These are phyloP conservation scores for Usnea hakonensis DNA, from an alignment of 495 filamentous ascomycete genomes.

Conservation along the genomic window DNA sequence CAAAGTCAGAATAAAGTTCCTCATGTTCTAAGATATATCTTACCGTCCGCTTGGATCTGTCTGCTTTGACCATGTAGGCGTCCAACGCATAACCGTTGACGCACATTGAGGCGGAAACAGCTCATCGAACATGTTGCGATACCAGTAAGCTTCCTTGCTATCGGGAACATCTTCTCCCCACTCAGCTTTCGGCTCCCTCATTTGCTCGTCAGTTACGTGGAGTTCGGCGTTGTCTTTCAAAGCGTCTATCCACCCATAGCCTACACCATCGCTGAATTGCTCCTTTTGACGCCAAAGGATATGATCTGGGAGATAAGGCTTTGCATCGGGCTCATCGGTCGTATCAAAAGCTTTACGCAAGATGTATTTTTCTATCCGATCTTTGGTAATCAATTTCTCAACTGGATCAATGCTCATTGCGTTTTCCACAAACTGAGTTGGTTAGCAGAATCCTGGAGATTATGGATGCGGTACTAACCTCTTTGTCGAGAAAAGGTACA, in stretches of 20 bases:
- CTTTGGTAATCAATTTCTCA: constrained; percentile 92
- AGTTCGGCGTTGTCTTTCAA: constrained; percentile 88
- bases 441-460: constrained; percentile 4
- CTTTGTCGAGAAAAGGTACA: constrained; percentile 94
- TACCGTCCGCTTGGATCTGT: constrained; percentile 88
- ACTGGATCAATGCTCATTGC: constrained; percentile 86
- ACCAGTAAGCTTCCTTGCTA: constrained; percentile 99
- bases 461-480: constrained; percentile 37
- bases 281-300: constrained; percentile 99
- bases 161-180: constrained; percentile 91
- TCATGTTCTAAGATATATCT: constrained; percentile 27
- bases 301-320: constrained; percentile 83
- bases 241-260: constrained; percentile 97
- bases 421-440: constrained; percentile 72
- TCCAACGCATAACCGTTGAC: constrained; percentile 90
- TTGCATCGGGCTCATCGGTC: constrained; percentile 63
- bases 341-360: constrained; percentile 96
- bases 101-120: constrained; percentile 91
- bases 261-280: constrained; percentile 97
- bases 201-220: constrained; percentile 88
- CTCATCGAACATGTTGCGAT: constrained; percentile 96
- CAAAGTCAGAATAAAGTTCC: constrained; percentile 19
- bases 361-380: constrained; percentile 93
- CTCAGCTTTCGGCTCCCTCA: constrained; percentile 92
- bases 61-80: constrained; percentile 95